phyloP scores from a whole-genome alignment of 495 filamentous ascomycete genomes.

The Oidiodendron maius region DNA sequence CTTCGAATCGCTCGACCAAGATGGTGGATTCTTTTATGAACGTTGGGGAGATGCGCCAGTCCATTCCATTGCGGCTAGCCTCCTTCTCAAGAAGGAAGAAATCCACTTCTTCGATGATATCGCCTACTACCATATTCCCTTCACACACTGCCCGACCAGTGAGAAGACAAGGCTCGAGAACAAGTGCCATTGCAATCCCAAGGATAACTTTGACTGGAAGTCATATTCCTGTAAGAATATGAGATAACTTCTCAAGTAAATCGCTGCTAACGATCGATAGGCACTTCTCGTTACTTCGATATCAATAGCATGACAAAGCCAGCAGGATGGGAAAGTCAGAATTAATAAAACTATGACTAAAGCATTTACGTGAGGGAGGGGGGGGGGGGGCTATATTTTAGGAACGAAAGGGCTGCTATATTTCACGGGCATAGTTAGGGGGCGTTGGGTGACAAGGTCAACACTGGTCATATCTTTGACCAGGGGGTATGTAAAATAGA shows the following conservation, averaged over 20 bases:
- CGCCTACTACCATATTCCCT: conserved; percentile 97
- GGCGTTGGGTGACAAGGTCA: no score
- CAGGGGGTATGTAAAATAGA: no score
- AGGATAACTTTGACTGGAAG: conserved; percentile 98
- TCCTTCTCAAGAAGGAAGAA: conserved; percentile 84
- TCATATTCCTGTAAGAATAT: conserved; percentile 79
- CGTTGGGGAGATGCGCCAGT: conserved; percentile 90
- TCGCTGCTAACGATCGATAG: conserved; percentile 26
- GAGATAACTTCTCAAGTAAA: not conserved
- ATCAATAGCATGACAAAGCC: conserved; percentile 75
- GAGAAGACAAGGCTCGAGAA: conserved; percentile 73
- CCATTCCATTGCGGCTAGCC: conserved; percentile 85
- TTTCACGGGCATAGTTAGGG: conserved; percentile 13
- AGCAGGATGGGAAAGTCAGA: conserved; percentile 68
- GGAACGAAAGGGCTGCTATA: no score
- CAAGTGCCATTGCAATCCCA: conserved; percentile 90
- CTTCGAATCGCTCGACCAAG: conserved; percentile 71
- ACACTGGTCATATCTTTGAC: no score
- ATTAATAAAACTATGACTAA: conserved; percentile 37
- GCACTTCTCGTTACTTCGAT: conserved; percentile 80
- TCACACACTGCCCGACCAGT: conserved; percentile 91
- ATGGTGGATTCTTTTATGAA: conserved; percentile 91
- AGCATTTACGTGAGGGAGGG: no score
- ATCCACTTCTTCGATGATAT: conserved; percentile 99
- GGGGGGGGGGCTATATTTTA: not conserved